Conservation (phyloP, 2,329 filamentous ascomycete genomes). For the Chalaropsis thielavioides region DNA sequence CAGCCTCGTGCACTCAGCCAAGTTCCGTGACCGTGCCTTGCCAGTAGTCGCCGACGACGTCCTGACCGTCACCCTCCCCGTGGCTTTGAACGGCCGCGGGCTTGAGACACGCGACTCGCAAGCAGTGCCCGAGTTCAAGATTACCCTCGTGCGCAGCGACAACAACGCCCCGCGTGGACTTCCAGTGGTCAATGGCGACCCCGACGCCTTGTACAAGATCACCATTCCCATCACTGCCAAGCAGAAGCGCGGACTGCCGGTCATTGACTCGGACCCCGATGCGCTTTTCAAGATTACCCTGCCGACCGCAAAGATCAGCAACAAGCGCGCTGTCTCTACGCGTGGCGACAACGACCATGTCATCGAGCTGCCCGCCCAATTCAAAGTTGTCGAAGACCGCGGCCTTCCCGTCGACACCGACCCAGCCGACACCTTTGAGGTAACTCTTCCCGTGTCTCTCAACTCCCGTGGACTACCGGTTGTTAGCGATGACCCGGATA, state of each 20-base stretch:
- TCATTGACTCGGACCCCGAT: constrained; percentile 12
- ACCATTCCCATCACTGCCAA: constrained; percentile 5
- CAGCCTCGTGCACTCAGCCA: constrained; percentile 2
- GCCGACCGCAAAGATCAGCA: not conserved
- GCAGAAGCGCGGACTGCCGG: constrained; percentile 9
- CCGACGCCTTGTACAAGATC: constrained; percentile 15
- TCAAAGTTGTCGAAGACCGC: constrained; percentile 6
- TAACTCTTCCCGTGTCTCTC: constrained; percentile 17
- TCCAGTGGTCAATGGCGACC: constrained; percentile 12
- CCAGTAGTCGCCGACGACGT: constrained; percentile 2
- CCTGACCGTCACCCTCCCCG: constrained; percentile 11
- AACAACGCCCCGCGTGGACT: constrained; percentile 7
- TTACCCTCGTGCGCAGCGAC: constrained; percentile 11
- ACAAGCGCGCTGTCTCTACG: not conserved
- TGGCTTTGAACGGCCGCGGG: not conserved
- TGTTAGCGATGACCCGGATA: constrained; percentile 12
- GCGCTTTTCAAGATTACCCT: constrained; percentile 14
- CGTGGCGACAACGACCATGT: not conserved
- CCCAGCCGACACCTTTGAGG: constrained; percentile 2
- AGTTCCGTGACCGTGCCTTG: constrained; percentile 7
- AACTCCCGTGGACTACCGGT: constrained; percentile 14
- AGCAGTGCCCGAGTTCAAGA: not conserved
- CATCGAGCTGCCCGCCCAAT: constrained; percentile 10
- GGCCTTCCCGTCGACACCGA: constrained; percentile 10
- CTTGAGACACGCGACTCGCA: not conserved